Conservation (phyloP, 768 basidiomycete genomes). For the Psilocybe sp. region DNA sequence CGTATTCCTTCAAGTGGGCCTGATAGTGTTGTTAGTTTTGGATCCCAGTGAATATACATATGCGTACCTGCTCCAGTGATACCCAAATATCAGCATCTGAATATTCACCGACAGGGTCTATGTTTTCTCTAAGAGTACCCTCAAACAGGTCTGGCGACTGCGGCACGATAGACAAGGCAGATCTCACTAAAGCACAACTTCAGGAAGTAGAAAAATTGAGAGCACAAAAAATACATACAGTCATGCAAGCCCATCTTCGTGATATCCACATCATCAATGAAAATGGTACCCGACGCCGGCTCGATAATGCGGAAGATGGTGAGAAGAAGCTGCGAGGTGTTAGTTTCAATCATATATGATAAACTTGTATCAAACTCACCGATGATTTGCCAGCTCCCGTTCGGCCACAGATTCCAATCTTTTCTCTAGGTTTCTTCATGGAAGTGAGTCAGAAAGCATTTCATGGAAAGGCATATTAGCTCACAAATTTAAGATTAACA, state of each 20-base stretch:
- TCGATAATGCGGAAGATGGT: slow-evolving; percentile 80
- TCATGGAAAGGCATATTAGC: slow-evolving; percentile 12
- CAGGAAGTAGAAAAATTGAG: neutral
- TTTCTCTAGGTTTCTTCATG: slow-evolving; percentile 66
- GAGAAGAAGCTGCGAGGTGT: slow-evolving; percentile 54
- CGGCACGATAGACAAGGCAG: slow-evolving; percentile 82
- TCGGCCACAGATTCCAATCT: slow-evolving; percentile 85
- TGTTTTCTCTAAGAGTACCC: slow-evolving; percentile 79
- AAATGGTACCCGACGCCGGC: slow-evolving; percentile 60
- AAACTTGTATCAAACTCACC: slow-evolving; percentile 31
- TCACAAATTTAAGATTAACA: slow-evolving; percentile 67
- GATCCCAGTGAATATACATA: neutral
- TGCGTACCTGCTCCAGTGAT: slow-evolving; percentile 65
- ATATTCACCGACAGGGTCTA: slow-evolving; percentile 79
- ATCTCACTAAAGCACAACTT: slow-evolving; percentile 50
- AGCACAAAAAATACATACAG: slow-evolving; percentile 34
- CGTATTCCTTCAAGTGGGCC: slow-evolving; percentile 67
- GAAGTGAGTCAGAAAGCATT: neutral
- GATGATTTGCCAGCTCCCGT: slow-evolving; percentile 84
- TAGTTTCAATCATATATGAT: neutral
- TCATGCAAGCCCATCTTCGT: slow-evolving; percentile 74
- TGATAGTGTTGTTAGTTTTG: slow-evolving; percentile 20
- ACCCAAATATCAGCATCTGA: slow-evolving; percentile 85
- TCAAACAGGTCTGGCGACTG: slow-evolving; percentile 73
- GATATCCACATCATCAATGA: slow-evolving; percentile 76